Evolutionary conservation across 345 rosid genomes (phyloP).

Genomic region (Litchi chinensis): DNA sequence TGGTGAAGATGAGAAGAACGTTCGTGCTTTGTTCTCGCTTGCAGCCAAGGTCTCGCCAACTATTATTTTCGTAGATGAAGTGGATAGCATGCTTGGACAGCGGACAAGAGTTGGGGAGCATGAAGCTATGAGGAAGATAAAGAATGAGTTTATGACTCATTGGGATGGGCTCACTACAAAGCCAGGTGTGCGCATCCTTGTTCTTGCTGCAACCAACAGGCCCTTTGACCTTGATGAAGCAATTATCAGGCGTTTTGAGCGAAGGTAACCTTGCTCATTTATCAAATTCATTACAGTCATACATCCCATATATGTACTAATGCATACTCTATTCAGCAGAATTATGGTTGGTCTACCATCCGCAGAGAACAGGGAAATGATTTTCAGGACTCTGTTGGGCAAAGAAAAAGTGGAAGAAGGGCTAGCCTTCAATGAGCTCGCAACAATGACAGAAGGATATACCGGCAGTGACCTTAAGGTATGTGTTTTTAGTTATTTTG

Average conservation of each 20-base stretch:
- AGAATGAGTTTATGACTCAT: slow-evolving; percentile 87
- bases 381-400: slow-evolving; percentile 59
- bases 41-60: slow-evolving; percentile 94
- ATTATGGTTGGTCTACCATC: slow-evolving; percentile 82
- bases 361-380: slow-evolving; percentile 72
- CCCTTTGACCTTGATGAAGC: slow-evolving; percentile 98
- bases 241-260: slow-evolving; percentile 86
- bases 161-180: slow-evolving; percentile 92
- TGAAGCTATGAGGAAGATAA: slow-evolving; percentile 87
- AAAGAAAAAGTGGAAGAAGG: slow-evolving; percentile 70
- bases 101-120: slow-evolving; percentile 91
- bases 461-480: slow-evolving; percentile 93
- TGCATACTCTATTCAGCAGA: slow-evolving; percentile 34
- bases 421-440: slow-evolving; percentile 72
- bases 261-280: slow-evolving; percentile 52
- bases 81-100: slow-evolving; percentile 98
- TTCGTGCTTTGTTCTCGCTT: slow-evolving; percentile 84
- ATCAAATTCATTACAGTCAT: background rate
- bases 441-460: slow-evolving; percentile 77
- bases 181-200: slow-evolving; percentile 79
- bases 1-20: slow-evolving; percentile 98
- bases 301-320: background rate
- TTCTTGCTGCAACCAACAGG: slow-evolving; percentile 95
- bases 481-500: background rate
- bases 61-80: slow-evolving; percentile 92